Evolutionary conservation across 192 early-diverging fungal species (phyloP), one percentile per base, ranked within the genome.

Genomic region (Diversispora eburnea): DNA sequence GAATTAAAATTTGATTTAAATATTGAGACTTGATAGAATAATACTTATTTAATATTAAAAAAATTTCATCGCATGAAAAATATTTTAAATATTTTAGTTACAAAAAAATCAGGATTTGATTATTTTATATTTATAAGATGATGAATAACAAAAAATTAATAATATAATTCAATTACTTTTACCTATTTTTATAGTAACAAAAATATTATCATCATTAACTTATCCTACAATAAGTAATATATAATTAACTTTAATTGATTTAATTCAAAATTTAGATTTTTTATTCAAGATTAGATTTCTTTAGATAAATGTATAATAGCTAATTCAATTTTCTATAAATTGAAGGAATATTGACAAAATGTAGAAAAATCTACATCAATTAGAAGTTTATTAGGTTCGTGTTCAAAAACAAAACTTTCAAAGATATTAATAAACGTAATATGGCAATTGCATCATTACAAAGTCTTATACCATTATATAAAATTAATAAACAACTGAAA

Each of bases 401-500:
- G 63, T n/a, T 65, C 63, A 8, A 65, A 65, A 65, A 65, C 63
- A 65, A 65, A 65, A 65, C 63, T 46, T 65, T 65, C 20, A 46
- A 43, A 13, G 7, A 65, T 47, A 65, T 42, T 39, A 65, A 41
- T n/a, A 25, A 65, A 43, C 13, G 15, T 45, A 3, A 41, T 15
- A 39, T 43, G 9, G 63, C 63, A 2, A 3, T 65, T 43, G 17
- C 42, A 65, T 10, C 43, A 39, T 65, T 65, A 19, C 8, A 47
- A n/a, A n/a, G 43, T 8, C 5, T 4, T 12, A 43, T 65, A n/a
- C 8, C 9, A 45, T 45, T 47, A 42, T 65, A 65, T 47, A 65
- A 46, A 3, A 47, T 43, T 39, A 47, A 46, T 47, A n/a, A n/a
- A 47, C 5, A 12, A 42, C 13, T 65, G 20, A 3, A 8, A n/a